A percentile compares a stretch with the other conserved stretches of the same genome.
phyloP scores from a whole-genome alignment of 2,329 filamentous ascomycete genomes.

The Clonostachys byssicola region DNA sequence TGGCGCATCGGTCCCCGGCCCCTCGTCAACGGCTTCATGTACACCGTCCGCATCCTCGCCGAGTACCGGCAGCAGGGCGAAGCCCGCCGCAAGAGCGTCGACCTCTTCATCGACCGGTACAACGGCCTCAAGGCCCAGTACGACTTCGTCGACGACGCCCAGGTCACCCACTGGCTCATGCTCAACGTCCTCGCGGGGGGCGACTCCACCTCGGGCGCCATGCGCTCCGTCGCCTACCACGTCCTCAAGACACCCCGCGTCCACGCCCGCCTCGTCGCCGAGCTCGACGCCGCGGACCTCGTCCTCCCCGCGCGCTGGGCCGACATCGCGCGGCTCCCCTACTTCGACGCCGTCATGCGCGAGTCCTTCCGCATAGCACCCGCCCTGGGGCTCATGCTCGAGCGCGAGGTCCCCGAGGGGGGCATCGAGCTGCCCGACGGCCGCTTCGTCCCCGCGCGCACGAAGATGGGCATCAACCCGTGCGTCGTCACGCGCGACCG shows the following conservation, averaged over 20 bases:
- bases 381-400: slow-evolving; percentile 38
- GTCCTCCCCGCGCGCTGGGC: slow-evolving; percentile 9
- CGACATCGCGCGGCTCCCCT: slow-evolving; percentile 22
- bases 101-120: slow-evolving; percentile 13
- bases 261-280: slow-evolving; percentile 20
- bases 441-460: slow-evolving; percentile 24
- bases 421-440: slow-evolving; percentile 28
- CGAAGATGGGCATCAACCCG: slow-evolving; percentile 33
- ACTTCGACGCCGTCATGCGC: slow-evolving; percentile 46
- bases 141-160: slow-evolving; percentile 23
- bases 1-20: slow-evolving; percentile 13
- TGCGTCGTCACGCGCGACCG: slow-evolving; percentile 31
- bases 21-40: slow-evolving; percentile 7
- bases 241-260: slow-evolving; percentile 22
- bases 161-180: slow-evolving; percentile 5
- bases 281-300: slow-evolving; percentile 27
- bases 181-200: slow-evolving; percentile 22
- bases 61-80: slow-evolving; percentile 6
- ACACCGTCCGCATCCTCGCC: slow-evolving; percentile 11
- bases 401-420: slow-evolving; percentile 30
- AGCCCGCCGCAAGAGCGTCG: slow-evolving; percentile 5
- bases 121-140: slow-evolving; percentile 13
- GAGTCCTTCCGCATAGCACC: slow-evolving; percentile 46
- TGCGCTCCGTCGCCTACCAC: slow-evolving; percentile 27
- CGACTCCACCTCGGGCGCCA: slow-evolving; percentile 27